A percentile compares a stretch with the other conserved stretches of the same genome.
These are phyloP conservation scores for Dothistroma pini DNA, from an alignment of 2,329 filamentous ascomycete genomes.

Conservation along the genomic window DNA sequence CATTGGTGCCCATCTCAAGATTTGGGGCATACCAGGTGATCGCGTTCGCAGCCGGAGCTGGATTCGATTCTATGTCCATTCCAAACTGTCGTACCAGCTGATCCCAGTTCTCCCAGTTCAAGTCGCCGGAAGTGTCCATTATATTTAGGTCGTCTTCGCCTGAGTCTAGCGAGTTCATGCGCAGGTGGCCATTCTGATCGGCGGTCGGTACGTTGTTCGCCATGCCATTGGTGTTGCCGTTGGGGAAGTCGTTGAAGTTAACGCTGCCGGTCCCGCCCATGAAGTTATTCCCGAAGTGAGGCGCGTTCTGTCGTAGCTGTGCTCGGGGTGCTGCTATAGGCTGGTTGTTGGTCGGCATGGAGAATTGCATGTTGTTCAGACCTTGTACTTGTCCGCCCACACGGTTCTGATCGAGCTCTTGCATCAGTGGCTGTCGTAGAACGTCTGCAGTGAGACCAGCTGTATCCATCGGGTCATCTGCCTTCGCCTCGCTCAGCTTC, in stretches of 20 bases:
- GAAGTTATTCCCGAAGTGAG: constrained; percentile 15
- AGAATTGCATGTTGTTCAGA: constrained; percentile 2
- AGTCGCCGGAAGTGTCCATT: constrained; percentile 38
- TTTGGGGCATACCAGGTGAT: constrained; percentile 16
- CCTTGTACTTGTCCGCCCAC: background rate
- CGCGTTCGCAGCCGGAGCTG: constrained; percentile 1
- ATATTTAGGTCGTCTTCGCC: constrained; percentile 22
- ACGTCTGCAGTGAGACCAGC: constrained; percentile 8
- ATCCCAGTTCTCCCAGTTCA: constrained; percentile 50
- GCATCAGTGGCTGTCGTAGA: constrained; percentile 8
- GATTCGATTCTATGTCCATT: constrained; percentile 37
- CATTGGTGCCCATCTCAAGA: constrained; percentile 12
- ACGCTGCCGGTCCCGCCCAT: constrained; percentile 11
- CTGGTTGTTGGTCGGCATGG: background rate
- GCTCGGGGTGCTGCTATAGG: constrained; percentile 11
- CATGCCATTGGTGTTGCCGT: background rate
- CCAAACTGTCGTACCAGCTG: constrained; percentile 47
- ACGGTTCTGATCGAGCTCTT: constrained; percentile 9
- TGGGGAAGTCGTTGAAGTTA: constrained; percentile 17
- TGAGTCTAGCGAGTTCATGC: constrained; percentile 28
- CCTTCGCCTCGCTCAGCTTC: constrained; percentile 18
- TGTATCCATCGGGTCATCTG: constrained; percentile 20
- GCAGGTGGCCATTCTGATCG: constrained; percentile 19
- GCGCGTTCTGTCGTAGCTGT: constrained; percentile 4
- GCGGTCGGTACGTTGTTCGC: constrained; percentile 12